These are phyloP conservation scores for Colletotrichum caudatum DNA, from an alignment of 2,329 filamentous ascomycete genomes.

Conservation along the genomic window DNA sequence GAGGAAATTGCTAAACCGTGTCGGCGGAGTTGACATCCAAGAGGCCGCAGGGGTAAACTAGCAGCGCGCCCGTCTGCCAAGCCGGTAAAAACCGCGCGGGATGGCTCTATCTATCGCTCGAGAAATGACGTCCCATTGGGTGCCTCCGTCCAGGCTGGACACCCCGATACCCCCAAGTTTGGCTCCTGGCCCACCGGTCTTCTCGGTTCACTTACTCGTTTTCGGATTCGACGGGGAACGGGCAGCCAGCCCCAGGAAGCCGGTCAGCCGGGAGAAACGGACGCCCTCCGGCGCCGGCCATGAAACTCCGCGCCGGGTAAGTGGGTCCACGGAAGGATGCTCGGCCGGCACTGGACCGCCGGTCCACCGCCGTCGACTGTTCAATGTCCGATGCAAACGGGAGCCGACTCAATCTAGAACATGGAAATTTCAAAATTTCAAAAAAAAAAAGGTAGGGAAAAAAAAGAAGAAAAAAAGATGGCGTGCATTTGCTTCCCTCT, in stretches of 20 bases:
- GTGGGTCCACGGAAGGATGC: not conserved
- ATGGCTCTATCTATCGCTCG: not conserved
- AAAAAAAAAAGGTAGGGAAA: no score
- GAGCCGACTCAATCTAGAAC: not conserved
- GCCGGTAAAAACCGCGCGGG: slow-evolving; percentile 16
- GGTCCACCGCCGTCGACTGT: not conserved
- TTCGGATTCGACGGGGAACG: no score
- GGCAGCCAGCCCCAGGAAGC: no score
- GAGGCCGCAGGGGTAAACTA: not conserved
- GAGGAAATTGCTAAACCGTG: slow-evolving; percentile 15
- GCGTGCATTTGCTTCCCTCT: not conserved
- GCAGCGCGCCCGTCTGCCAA: slow-evolving; percentile 18
- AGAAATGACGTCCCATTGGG: slow-evolving; percentile 7
- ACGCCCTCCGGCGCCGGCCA: not conserved
- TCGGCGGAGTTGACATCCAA: not conserved
- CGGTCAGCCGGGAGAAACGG: not conserved
- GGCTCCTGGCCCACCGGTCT: not conserved
- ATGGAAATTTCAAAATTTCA: no score
- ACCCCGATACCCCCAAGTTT: not conserved
- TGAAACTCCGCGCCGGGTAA: no score
- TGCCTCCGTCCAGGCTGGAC: not conserved
- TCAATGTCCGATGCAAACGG: not conserved
- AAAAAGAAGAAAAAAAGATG: no score
- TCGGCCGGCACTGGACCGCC: not conserved
- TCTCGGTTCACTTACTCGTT: not conserved